A percentile compares a stretch with the other conserved stretches of the same genome.
These are phyloP conservation scores for Xylariaceae sp. DNA, from an alignment of 2,329 filamentous ascomycete genomes.

Conservation along the genomic window DNA sequence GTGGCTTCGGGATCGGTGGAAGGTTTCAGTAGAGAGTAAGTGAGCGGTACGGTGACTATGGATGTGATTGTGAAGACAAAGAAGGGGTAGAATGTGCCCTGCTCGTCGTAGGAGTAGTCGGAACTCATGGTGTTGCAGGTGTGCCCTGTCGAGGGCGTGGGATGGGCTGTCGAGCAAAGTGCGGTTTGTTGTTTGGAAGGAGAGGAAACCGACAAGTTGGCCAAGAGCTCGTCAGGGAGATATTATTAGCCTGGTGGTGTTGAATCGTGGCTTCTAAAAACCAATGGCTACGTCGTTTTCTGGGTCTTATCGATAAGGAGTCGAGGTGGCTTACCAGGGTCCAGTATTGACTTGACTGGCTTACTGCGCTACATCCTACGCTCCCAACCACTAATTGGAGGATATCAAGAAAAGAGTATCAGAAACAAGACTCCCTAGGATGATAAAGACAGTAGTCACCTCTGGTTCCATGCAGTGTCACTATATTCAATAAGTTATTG, in stretches of 20 bases:
- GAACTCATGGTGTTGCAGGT: constrained; percentile 64
- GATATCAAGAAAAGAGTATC: too few relatives aligned
- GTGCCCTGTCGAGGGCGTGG: constrained; percentile 17
- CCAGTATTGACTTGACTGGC: too few relatives aligned
- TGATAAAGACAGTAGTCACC: too few relatives aligned
- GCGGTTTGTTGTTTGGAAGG: too few relatives aligned
- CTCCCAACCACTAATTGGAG: too few relatives aligned
- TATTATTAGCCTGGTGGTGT: constrained; percentile 7
- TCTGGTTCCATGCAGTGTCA: too few relatives aligned
- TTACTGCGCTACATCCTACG: too few relatives aligned
- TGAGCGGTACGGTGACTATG: constrained; percentile 84
- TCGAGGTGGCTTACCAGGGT: too few relatives aligned
- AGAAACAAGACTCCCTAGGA: too few relatives aligned
- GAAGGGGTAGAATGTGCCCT: constrained; percentile 98
- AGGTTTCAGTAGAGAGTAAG: constrained; percentile 80
- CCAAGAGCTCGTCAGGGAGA: constrained; percentile 4
- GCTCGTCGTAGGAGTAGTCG: constrained; percentile 97
- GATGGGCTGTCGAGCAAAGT: too few relatives aligned
- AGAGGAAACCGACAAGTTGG: background rate
- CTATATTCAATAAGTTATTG: too few relatives aligned
- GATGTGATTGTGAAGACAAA: constrained; percentile 90
- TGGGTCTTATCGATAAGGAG: constrained; percentile 21
- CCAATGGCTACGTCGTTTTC: constrained; percentile 15
- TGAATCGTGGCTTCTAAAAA: constrained; percentile 26
- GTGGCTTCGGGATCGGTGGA: constrained; percentile 73